phyloP scores from a whole-genome alignment of 202 grass and related monocot genomes.

The Setaria viridis region DNA sequence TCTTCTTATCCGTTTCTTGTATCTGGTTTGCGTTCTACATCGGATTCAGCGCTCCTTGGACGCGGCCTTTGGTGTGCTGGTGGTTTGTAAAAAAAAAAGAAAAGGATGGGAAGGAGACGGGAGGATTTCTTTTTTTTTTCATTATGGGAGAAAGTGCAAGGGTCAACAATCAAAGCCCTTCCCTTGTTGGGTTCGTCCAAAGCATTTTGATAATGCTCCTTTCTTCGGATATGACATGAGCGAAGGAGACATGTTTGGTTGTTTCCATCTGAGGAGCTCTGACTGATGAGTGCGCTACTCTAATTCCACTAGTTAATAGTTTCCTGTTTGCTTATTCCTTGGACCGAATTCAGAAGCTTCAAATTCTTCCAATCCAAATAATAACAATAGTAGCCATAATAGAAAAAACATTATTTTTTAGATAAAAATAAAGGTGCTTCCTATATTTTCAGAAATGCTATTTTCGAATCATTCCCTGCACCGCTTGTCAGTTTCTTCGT shows the following conservation, averaged over 20 bases:
- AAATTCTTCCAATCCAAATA: background rate
- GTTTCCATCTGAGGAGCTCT: background rate
- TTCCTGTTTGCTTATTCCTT: background rate
- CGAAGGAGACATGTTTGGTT: constrained; percentile 10
- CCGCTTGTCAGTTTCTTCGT: constrained; percentile 28
- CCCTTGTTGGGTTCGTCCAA: background rate
- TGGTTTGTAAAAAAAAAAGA: no score
- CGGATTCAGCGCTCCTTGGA: no score
- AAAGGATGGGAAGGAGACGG: background rate
- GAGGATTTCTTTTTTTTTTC: background rate
- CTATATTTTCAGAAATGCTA: background rate
- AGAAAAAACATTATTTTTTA: background rate
- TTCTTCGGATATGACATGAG: background rate
- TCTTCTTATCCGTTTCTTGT: background rate
- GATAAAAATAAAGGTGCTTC: background rate
- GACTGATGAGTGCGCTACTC: constrained; percentile 21
- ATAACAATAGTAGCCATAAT: background rate
- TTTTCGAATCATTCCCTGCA: background rate
- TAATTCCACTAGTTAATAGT: background rate
- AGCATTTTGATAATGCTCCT: background rate
- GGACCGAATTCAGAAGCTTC: background rate
- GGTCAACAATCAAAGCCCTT: background rate
- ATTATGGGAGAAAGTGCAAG: background rate
- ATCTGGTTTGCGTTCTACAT: background rate
- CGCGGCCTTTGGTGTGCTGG: no score